Evolutionary conservation across 2,329 filamentous ascomycete species (phyloP), one percentile per base, ranked within the genome.

Genomic region (Pestalotiopsis sp.): DNA sequence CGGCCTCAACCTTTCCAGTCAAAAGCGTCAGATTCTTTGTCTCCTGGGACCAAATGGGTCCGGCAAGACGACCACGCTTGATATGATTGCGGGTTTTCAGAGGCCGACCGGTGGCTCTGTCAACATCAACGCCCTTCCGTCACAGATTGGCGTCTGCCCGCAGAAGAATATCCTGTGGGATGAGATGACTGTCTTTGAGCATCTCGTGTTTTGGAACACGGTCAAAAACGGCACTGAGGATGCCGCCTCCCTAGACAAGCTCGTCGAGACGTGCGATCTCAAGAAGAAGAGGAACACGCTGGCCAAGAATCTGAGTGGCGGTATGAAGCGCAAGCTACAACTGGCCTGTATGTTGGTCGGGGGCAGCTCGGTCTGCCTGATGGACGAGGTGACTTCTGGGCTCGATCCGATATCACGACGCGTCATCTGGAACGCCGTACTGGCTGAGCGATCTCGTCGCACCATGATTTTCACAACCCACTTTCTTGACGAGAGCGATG

Each of bases 81-180:
- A 92, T 66, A 87, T 90, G 70, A 88, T 93, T 63, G 86, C 90
- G 14, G 91, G 91, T 0, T 83, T 92, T 9, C 87, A 87, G 64
- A 85, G 82, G 11, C 86, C 90, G 4, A 89, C 88, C 0, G 83
- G 82, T 14, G 91, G 91, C 1, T 82, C 83, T 1, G 89, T 93
- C 62, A 81, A 84, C 27, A 84, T 93, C 66, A 84, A 88, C 67
- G 84, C 85, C 1, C 80, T 83, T 20, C 73, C 77, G 1, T 78
- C 77, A 1, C 86, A 87, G 39, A 71, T 82, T n/a, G 89, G 88
- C 3, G 85, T 93, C 39, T 93, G 91, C 66, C 92, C 92, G 0
- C 92, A 94, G 77, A 90, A 91, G 78, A 94, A 94, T 74, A 91
- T 94, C 3, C 85, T 94, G 41, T 94, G 91, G 91, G 88, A 91